Conservation (phyloP, 345 rosid species). For the Geranium brycei region DNA sequence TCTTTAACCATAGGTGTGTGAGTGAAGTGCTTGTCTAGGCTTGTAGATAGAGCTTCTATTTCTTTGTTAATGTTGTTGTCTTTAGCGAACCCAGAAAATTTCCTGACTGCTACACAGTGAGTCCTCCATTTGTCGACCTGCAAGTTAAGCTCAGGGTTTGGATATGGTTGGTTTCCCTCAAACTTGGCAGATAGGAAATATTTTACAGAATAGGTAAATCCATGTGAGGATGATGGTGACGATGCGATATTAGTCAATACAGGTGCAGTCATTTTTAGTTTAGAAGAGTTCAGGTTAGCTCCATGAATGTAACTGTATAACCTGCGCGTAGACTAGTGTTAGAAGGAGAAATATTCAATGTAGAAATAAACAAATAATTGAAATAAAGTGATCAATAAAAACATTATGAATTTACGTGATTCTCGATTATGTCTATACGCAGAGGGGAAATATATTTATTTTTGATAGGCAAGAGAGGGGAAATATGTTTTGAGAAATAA, state of each 20-base stretch:
- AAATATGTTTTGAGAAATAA: no score
- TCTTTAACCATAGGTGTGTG: neutral
- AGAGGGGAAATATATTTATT: no score
- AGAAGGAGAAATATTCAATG: no score
- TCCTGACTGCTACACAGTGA: slow-evolving; percentile 26
- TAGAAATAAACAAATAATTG: no score
- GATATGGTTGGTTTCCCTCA: slow-evolving; percentile 19
- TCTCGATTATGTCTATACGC: no score
- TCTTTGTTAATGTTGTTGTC: slow-evolving; percentile 24
- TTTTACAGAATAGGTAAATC: slow-evolving; percentile 3
- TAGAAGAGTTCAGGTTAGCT: slow-evolving; percentile 19
- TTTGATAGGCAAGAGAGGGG: no score
- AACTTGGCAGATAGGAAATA: slow-evolving; percentile 11
- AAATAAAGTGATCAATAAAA: no score
- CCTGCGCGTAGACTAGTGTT: slow-evolving; percentile 13
- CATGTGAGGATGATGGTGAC: slow-evolving; percentile 6
- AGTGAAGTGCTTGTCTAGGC: slow-evolving; percentile 9
- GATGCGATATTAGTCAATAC: slow-evolving; percentile 22
- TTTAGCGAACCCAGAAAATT: slow-evolving; percentile 29
- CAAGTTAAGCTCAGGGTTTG: slow-evolving; percentile 24
- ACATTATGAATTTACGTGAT: no score
- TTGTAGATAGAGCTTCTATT: slow-evolving; percentile 20
- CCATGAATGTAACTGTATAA: slow-evolving; percentile 39
- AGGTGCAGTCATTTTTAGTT: slow-evolving; percentile 26
- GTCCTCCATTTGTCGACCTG: slow-evolving; percentile 25